Evolutionary conservation across 257 asterid species (phyloP).

Genomic region (Solanum corneliomulleri): DNA sequence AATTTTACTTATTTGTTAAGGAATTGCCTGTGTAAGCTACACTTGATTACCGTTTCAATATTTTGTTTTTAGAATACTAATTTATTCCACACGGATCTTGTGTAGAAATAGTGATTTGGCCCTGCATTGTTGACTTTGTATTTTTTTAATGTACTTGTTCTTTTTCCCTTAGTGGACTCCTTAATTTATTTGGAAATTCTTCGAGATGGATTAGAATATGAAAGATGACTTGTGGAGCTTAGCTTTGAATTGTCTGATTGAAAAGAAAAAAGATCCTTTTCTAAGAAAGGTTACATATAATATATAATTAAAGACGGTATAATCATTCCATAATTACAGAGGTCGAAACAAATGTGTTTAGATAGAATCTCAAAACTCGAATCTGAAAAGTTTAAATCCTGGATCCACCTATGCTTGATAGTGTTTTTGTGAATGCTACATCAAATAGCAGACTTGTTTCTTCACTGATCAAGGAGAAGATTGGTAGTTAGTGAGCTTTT

Average conservation of each 20-base stretch:
- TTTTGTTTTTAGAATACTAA: background rate
- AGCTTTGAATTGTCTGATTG: background rate
- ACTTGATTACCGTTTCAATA: background rate
- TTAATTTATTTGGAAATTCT: background rate
- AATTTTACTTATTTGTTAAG: background rate
- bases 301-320: background rate
- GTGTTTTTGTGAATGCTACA: background rate
- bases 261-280: background rate
- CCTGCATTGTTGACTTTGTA: background rate
- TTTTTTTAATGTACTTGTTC: background rate
- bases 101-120: background rate
- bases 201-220: background rate
- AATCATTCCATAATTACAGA: background rate
- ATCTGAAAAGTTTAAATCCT: background rate
- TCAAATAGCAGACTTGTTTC: background rate
- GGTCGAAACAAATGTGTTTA: background rate
- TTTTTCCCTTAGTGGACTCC: background rate
- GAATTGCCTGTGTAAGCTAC: background rate
- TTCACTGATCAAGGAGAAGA: background rate
- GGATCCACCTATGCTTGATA: background rate
- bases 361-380: background rate
- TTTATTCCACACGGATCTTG: background rate
- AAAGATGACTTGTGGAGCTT: background rate
- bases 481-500: background rate
- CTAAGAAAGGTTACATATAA: background rate